Conservation (phyloP, 2,329 filamentous ascomycete species). For the Alternaria novae-zelandiae region DNA sequence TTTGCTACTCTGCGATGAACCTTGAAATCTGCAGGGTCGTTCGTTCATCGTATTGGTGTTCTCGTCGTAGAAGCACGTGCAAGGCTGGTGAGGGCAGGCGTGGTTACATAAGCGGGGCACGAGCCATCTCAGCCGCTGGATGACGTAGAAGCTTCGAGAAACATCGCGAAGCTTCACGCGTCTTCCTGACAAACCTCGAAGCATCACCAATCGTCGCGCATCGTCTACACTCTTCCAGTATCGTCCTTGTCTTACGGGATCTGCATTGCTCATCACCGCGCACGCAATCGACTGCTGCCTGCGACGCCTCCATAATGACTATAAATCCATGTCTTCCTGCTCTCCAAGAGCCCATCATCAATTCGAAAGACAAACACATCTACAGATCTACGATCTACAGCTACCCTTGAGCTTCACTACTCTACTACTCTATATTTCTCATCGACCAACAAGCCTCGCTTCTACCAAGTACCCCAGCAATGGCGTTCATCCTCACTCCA, state of each 20-base stretch:
- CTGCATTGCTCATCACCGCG: constrained; percentile 32
- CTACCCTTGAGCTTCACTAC: constrained; percentile 23
- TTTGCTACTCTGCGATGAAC: rapidly evolving
- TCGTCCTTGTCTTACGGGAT: constrained; percentile 34
- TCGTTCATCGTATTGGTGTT: not conserved
- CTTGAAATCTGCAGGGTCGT: not conserved
- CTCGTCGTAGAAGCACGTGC: not conserved
- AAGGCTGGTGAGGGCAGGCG: not conserved
- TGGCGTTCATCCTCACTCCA: constrained; percentile 45
- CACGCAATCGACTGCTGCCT: constrained; percentile 38
- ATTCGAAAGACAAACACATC: constrained; percentile 26
- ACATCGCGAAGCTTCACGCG: constrained; percentile 27
- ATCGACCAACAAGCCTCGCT: constrained; percentile 1
- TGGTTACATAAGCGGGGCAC: constrained; percentile 30
- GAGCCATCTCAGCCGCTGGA: not conserved
- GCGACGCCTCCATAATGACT: constrained; percentile 30
- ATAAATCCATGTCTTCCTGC: constrained; percentile 35
- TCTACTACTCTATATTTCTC: constrained; percentile 12
- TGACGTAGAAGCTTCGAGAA: constrained; percentile 33
- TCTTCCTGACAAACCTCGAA: constrained; percentile 32
- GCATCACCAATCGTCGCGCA: constrained; percentile 32
- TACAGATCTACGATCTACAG: constrained; percentile 29
- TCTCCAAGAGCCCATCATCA: constrained; percentile 32
- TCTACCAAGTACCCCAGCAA: constrained; percentile 20
- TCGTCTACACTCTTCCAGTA: constrained; percentile 33